Conservation (phyloP, 2,329 filamentous ascomycete genomes). For the Pseudovirgaria hyperparasitica region DNA sequence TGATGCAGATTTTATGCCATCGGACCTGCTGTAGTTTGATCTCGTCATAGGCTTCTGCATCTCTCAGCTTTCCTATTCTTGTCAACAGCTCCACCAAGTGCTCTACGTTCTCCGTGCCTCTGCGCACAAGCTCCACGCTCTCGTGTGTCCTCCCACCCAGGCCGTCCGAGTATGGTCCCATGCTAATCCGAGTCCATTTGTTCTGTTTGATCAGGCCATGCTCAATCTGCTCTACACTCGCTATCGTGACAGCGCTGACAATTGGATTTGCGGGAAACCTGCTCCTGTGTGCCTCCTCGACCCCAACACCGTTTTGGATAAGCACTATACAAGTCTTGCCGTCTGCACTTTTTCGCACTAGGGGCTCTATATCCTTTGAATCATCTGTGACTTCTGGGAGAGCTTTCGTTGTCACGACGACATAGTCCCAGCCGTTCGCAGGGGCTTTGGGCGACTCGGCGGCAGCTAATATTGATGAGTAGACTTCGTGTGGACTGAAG, state of each 20-base stretch:
- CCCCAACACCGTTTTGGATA: constrained; percentile 60
- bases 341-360: constrained; percentile 31
- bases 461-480: constrained; percentile 46
- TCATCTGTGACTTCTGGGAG: constrained; percentile 54
- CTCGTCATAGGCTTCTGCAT: constrained; percentile 52
- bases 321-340: constrained; percentile 47
- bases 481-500: constrained; percentile 50
- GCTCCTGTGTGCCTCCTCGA: constrained; percentile 51
- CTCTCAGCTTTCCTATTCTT: constrained; percentile 47
- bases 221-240: constrained; percentile 52
- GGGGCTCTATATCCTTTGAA: constrained; percentile 45
- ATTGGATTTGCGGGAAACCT: constrained; percentile 50
- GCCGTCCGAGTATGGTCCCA: constrained; percentile 50
- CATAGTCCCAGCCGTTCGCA: constrained; percentile 44
- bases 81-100: constrained; percentile 43
- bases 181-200: constrained; percentile 59
- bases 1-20: constrained; percentile 70
- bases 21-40: constrained; percentile 55
- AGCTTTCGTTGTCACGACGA: constrained; percentile 59
- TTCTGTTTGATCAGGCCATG: constrained; percentile 56
- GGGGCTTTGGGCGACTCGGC: constrained; percentile 21
- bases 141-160: constrained; percentile 20
- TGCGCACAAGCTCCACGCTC: constrained; percentile 16
- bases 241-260: constrained; percentile 55
- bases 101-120: constrained; percentile 32